Percentiles rank a stretch among this genome's conserved stretches.
These are phyloP conservation scores for Alternaria conjuncta DNA, from an alignment of 2,329 filamentous ascomycete species.

Conservation along the genomic window DNA sequence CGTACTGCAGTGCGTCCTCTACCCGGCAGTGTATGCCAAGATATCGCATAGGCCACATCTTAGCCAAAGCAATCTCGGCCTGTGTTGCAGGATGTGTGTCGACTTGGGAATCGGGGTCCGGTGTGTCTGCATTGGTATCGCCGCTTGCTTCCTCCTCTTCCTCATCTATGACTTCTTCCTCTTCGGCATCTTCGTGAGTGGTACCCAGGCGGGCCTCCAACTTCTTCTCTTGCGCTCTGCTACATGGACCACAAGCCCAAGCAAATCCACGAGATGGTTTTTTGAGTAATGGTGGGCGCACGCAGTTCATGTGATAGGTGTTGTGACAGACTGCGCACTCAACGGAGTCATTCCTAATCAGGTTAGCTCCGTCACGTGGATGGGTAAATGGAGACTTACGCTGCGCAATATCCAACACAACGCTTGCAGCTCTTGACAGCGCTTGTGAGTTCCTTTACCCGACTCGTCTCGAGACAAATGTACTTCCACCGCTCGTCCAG, in stretches of 20 bases:
- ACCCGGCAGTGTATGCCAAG: constrained; percentile 93
- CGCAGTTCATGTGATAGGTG: constrained; percentile 99
- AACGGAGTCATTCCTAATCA: constrained; percentile 82
- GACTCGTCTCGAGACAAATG: constrained; percentile 90
- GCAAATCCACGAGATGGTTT: constrained; percentile 97
- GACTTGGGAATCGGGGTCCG: constrained; percentile 58
- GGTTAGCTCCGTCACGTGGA: constrained; percentile 19
- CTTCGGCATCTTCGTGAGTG: constrained; percentile 62
- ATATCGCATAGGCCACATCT: constrained; percentile 95
- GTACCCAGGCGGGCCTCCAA: constrained; percentile 78
- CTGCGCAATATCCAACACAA: constrained; percentile 89
- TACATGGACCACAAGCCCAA: constrained; percentile 96
- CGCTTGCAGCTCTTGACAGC: constrained; percentile 96
- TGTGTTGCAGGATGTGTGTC: constrained; percentile 71
- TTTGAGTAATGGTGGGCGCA: constrained; percentile 87
- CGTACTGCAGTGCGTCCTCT: constrained; percentile 94
- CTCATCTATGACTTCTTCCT: constrained; percentile 69
- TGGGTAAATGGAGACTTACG: constrained; percentile 62
- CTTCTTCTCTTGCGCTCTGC: constrained; percentile 91
- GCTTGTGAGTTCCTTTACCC: constrained; percentile 93
- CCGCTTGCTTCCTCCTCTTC: constrained; percentile 72
- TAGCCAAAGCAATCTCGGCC: constrained; percentile 90
- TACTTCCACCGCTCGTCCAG: constrained; percentile 96
- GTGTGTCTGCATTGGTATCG: constrained; percentile 66
- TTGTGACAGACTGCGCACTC: constrained; percentile 94